Conservation (phyloP, 2,329 filamentous ascomycete genomes). For the Hirsutella thompsonii region DNA sequence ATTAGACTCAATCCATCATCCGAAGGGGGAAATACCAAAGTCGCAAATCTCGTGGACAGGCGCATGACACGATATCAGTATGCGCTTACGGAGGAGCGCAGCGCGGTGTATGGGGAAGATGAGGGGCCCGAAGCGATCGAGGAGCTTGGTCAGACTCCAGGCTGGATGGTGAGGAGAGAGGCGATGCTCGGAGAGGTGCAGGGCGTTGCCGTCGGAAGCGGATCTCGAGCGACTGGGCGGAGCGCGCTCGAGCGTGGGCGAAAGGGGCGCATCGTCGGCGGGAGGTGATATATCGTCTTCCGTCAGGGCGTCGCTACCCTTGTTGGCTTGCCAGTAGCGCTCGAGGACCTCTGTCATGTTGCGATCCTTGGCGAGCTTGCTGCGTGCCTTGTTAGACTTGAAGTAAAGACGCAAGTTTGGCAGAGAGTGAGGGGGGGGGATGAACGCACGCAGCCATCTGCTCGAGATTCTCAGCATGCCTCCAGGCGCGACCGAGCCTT, state of each 20-base stretch:
- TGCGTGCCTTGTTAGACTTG: conserved; percentile 11
- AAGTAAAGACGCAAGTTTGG: background rate
- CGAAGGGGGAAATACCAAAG: conserved; percentile 51
- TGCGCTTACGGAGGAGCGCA: conserved; percentile 73
- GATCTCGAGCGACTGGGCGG: conserved; percentile 44
- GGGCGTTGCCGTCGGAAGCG: conserved; percentile 46
- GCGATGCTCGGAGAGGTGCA: conserved; percentile 47
- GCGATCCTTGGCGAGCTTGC: conserved; percentile 51
- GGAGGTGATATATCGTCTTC: background rate
- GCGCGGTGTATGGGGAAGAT: conserved; percentile 86
- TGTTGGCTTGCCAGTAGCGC: conserved; percentile 60
- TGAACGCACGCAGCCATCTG: conserved; percentile 54
- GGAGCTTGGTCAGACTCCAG: conserved; percentile 61
- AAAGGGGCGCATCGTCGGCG: conserved; percentile 20
- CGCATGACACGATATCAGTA: conserved; percentile 74
- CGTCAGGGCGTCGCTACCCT: conserved; percentile 22
- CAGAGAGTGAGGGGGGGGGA: background rate
- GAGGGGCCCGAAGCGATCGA: conserved; percentile 79
- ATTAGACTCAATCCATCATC: conserved; percentile 1
- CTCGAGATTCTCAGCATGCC: conserved; percentile 66
- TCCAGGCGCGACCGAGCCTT: conserved; percentile 77
- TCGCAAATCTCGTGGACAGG: conserved; percentile 80
- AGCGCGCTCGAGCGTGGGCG: conserved; percentile 19
- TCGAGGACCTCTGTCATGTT: conserved; percentile 53
- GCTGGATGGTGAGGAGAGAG: conserved; percentile 76